Conservation (phyloP, 1,139 yeast genomes). For the Candida sanyaensis region DNA sequence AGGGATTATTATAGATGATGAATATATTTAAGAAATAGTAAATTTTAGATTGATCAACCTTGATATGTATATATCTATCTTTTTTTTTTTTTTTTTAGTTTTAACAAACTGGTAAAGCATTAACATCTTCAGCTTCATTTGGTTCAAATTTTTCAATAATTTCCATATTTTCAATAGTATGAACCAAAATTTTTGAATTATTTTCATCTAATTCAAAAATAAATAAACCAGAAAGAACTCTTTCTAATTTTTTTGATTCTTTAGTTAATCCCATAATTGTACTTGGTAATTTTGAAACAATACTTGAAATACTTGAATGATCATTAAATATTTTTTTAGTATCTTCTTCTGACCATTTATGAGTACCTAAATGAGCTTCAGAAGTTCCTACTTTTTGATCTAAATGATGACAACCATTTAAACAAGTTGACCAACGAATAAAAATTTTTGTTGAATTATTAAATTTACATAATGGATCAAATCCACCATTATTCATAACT, state of each 20-base stretch:
- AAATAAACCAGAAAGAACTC: constrained; percentile 68
- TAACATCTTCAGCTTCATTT: constrained; percentile 21
- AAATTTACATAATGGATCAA: constrained; percentile 34
- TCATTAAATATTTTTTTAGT: constrained; percentile 21
- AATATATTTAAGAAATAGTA: background rate
- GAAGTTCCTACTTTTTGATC: constrained; percentile 30
- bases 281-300: constrained; percentile 18
- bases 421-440: constrained; percentile 65
- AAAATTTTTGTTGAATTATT: constrained; percentile 53
- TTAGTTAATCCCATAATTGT: constrained; percentile 27
- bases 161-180: constrained; percentile 77
- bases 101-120: constrained; percentile 18
- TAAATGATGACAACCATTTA: constrained; percentile 51
- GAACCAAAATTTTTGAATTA: constrained; percentile 63
- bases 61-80: too few species aligned
- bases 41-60: too few species aligned
- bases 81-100: too few species aligned
- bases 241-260: constrained; percentile 37
- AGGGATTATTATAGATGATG: constrained; percentile 6
- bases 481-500: constrained; percentile 14
- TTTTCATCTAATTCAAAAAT: constrained; percentile 68
- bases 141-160: constrained; percentile 51
- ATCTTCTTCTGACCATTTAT: constrained; percentile 41
- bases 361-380: constrained; percentile 40
- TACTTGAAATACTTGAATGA: constrained; percentile 17